Conservation (phyloP, 73 alveolate genomes). For the Paramecium primaurelia region DNA sequence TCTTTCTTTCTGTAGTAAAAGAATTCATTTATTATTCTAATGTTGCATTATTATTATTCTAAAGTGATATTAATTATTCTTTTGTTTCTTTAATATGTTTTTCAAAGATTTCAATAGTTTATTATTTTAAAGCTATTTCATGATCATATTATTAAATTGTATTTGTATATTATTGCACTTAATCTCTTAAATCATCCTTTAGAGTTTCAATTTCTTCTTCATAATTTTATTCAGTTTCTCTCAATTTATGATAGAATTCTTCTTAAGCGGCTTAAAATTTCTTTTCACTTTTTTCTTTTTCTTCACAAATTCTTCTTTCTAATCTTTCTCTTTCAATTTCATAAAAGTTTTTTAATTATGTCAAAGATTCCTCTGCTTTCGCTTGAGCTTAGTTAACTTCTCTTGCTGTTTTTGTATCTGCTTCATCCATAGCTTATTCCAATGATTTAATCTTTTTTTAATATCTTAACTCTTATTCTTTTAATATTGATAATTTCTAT, state of each 20-base stretch:
- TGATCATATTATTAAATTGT: constrained; percentile 67
- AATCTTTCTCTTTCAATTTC: constrained; percentile 80
- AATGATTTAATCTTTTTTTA: constrained; percentile 22
- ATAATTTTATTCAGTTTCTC: constrained; percentile 51
- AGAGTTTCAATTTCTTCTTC: constrained; percentile 64
- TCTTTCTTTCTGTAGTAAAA: constrained; percentile 67
- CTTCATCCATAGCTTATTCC: constrained; percentile 47
- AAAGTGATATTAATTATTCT: constrained; percentile 29
- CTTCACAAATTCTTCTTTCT: constrained; percentile 77
- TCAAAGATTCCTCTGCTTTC: constrained; percentile 67
- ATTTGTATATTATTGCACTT: constrained; percentile 62
- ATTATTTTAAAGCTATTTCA: constrained; percentile 63
- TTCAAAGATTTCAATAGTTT: constrained; percentile 72
- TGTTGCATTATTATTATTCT: constrained; percentile 54
- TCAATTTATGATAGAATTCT: constrained; percentile 45
- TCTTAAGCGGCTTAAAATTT: constrained; percentile 34
- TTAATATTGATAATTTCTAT: constrained; percentile 40
- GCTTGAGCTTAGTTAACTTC: constrained; percentile 42
- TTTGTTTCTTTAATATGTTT: constrained; percentile 72
- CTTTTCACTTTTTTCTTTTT: constrained; percentile 64
- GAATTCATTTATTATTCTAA: constrained; percentile 61
- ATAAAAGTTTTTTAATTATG: constrained; percentile 73
- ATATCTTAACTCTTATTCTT: constrained; percentile 54
- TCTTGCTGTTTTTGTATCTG: constrained; percentile 14
- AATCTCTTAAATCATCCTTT: constrained; percentile 68